Evolutionary conservation across 345 rosid species (phyloP), one percentile per base, ranked within the genome.

Genomic region (Laguncularia racemosa): DNA sequence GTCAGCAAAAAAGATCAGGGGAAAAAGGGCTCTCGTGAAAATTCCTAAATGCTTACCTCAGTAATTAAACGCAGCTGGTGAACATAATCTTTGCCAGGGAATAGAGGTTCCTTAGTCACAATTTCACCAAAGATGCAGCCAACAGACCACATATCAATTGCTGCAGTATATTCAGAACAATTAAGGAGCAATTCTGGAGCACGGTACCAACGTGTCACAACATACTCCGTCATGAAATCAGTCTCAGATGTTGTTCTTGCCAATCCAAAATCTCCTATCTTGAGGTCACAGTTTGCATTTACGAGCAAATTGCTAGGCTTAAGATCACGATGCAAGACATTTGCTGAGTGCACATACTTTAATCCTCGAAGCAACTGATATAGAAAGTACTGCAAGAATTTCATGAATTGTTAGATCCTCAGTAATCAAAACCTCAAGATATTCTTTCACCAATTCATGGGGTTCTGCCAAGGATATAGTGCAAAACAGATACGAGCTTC

Each of bases 161-260:
- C 89, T 51, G 87, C 93, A 44, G 93, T 85, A 71, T 85, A 85
- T 73, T 85, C 93, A 1, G 93, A 77, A 67, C 93, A 85, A 57
- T 83, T 85, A 16, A 85, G 89, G 52, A 85, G 89, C 71, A 85
- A 69, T 68, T 85, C 93, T 10, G 93, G 89, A 15, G 93, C 93
- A 45, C 93, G 77, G 64, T 85, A 85, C 89, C 89, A 85, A 16
- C 93, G 79, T 28, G 89, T 85, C 58, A 85, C 93, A 46, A 83
- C 93, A 71, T 85, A 86, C 72, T 86, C 93, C 0, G 87, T 86
- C 93, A 86, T 86, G 74, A 86, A 86, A 72, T 83, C 93, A 15
- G 93, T 79, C 66, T 86, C 93, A 18, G 93, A 81, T 1, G 93
- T 86, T 13, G 85, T 86, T 73, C 93, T 83, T 10, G 93, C 93